Base-by-base conservation (phyloP, 2,329 filamentous ascomycete species). In the Phyllosticta citriasiana region DNA sequence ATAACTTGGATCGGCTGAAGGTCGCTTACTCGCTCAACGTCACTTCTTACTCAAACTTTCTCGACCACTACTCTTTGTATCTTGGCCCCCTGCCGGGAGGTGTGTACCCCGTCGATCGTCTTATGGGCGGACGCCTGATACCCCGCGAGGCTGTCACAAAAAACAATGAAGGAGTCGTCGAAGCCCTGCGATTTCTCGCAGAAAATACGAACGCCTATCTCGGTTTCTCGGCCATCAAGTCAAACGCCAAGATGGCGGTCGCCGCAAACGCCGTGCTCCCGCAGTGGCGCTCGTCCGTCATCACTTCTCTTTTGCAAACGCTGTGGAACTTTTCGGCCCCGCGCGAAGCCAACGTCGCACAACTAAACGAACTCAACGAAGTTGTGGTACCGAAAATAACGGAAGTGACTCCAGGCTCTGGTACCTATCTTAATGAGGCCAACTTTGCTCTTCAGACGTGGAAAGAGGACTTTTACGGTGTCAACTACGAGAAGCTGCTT, bases 341-440 rank as follows among this genome's bases (percentile, higher is more conserved):
- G 30, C 19, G 27, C 16, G 33, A 26, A 19, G 52, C 9, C 12
- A 53, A 57, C n/a, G 24, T 53, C 4, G 52, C 6, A 26, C 16
- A 22, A 19, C 8, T 25, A 55, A 4, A 12, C n/a, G 9, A 10
- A 55, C n/a, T 61, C 14, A 57, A 40, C 10, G 55, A 58, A 2
- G 27, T 57, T 2, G 60, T 50, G 4, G 25, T 57, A n/a, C 55
- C 60, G 27, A 7, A 7, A 53, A 7, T 58, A 25, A 16, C 8
- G 10, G 60, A 66, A 12, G 33, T 74, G 27, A 73, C 70, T n/a
- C 70, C 72, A 0, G 68, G 66, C 8, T 67, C 70, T 6, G 72
- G 72, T 1, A 71, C 54, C 9, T 61, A 61, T 12, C 22, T 57
- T 26, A 61, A 61, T 16, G 59, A 61, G 55, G 59, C 59, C 10